Evolutionary conservation across 345 rosid genomes (phyloP), one percentile per base, ranked within the genome.

Genomic region (Turritis glabra): DNA sequence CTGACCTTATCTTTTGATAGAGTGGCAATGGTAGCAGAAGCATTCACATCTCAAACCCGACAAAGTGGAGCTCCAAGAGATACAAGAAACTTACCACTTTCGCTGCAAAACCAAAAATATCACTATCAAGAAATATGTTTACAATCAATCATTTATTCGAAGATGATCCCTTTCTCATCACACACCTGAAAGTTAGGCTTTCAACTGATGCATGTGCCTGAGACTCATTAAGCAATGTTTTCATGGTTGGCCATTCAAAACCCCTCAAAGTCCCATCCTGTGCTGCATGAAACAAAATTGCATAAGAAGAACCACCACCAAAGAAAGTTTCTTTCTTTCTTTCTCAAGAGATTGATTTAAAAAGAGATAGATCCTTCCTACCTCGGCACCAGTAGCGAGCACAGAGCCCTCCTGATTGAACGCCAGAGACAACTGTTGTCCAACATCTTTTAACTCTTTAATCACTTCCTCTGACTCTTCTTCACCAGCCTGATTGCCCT

Each of bases 241-340:
- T 88, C 97, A 95, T 84, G 83, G 90, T 78, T 59, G 96, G 96
- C 98, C 98, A 94, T 78, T 87, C 85, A 81, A 90, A 88, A 82
- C 88, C 80, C 76, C 91, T 86, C 79, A 94, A 80, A 75, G 69
- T 82, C 53, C 98, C 98, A 82, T 94, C 95, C 96, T 91, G 96
- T 82, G 85, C 83, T 80, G 84, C 85, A 87, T 29, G 78, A 87
- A 89, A 80, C 72, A 55, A 81, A 33, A 22, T 69, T 69, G 60
- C 66, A 75, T 74, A 64, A 68, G 78, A 74, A n/a, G n/a, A n/a
- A n/a, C n/a, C n/a, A 78, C 32, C 67, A 65, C 59, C 19, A 9
- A n/a, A n/a, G n/a, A 8, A 55, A 56, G 44, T 35, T 4, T 64
- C 19, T 19, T 15, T 22, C 60, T 26, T 23, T 53, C 30, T 32